phyloP scores from a whole-genome alignment of 768 basidiomycete species.

The Hericium rajendrae region DNA sequence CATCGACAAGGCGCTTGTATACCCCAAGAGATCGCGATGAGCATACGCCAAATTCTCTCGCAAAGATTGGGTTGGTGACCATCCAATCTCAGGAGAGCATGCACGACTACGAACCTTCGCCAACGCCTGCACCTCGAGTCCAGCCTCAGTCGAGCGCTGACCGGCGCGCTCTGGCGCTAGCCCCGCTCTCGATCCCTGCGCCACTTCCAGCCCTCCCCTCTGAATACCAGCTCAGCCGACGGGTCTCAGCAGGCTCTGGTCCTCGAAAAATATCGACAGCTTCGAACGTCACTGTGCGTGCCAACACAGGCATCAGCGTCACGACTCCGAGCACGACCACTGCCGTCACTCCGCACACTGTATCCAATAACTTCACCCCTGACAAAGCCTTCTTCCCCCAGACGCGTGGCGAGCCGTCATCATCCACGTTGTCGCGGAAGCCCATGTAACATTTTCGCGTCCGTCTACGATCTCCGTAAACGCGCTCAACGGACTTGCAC shows the following conservation, averaged over 20 bases:
- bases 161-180: slow-evolving; percentile 32
- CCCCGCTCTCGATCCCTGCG: slow-evolving; percentile 44
- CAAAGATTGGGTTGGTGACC: slow-evolving; percentile 9
- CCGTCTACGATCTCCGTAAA: slow-evolving; percentile 46
- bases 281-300: slow-evolving; percentile 39
- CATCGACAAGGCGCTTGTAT: slow-evolving; percentile 41
- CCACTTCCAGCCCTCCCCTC: slow-evolving; percentile 53
- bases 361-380: slow-evolving; percentile 30
- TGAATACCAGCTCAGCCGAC: slow-evolving; percentile 32
- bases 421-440: slow-evolving; percentile 20
- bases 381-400: slow-evolving; percentile 24
- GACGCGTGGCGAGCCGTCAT: slow-evolving; percentile 7
- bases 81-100: slow-evolving; percentile 23
- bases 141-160: slow-evolving; percentile 22
- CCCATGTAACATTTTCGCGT: slow-evolving; percentile 54
- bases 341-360: slow-evolving; percentile 56
- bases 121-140: slow-evolving; percentile 32
- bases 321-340: slow-evolving; percentile 52
- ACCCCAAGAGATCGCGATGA: slow-evolving; percentile 49
- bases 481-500: slow-evolving; percentile 44
- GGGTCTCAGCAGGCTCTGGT: slow-evolving; percentile 15
- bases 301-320: slow-evolving; percentile 34
- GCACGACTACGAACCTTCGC: slow-evolving; percentile 34
- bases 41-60: slow-evolving; percentile 20
- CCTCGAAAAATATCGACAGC: slow-evolving; percentile 35